These are phyloP conservation scores for Calonectria hawksworthii DNA, from an alignment of 2,329 filamentous ascomycete genomes.

Conservation along the genomic window DNA sequence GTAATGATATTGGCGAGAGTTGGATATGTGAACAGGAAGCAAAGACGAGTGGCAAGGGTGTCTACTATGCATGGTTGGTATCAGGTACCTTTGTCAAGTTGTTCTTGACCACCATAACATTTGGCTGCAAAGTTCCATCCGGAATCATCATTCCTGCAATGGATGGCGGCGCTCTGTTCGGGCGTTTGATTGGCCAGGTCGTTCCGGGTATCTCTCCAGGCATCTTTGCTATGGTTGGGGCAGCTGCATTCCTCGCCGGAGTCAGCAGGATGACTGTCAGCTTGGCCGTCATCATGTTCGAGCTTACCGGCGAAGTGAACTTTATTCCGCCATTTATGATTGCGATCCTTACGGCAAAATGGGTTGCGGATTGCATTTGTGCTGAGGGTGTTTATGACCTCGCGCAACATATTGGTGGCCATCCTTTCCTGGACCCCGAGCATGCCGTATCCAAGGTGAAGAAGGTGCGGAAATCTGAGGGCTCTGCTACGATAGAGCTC, in stretches of 20 bases:
- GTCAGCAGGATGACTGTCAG: constrained; percentile 38
- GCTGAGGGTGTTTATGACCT: constrained; percentile 34
- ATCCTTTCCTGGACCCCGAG: constrained; percentile 34
- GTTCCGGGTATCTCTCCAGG: constrained; percentile 30
- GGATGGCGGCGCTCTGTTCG: constrained; percentile 32
- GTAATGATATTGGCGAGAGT: constrained; percentile 15
- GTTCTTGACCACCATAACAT: constrained; percentile 30
- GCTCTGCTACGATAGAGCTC: constrained; percentile 17
- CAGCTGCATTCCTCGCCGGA: constrained; percentile 32
- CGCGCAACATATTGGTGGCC: constrained; percentile 31
- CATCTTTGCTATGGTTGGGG: constrained; percentile 35
- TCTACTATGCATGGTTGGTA: constrained; percentile 30
- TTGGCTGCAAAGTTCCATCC: constrained; percentile 37
- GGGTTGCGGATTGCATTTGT: constrained; percentile 36
- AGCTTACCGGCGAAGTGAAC: constrained; percentile 32
- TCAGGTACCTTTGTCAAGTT: constrained; percentile 34
- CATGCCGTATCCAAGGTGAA: not conserved
- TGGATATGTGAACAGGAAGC: constrained; percentile 36
- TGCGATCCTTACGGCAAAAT: constrained; percentile 29
- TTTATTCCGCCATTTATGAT: constrained; percentile 36
- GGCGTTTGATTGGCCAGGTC: constrained; percentile 27
- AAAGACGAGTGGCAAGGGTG: constrained; percentile 10
- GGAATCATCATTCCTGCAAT: constrained; percentile 33
- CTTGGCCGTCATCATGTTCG: constrained; percentile 37
- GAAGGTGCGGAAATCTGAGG: constrained; percentile 13